Evolutionary conservation across 371 early-diverging fungal species (phyloP).

Genomic region (Mucor mucedo): DNA sequence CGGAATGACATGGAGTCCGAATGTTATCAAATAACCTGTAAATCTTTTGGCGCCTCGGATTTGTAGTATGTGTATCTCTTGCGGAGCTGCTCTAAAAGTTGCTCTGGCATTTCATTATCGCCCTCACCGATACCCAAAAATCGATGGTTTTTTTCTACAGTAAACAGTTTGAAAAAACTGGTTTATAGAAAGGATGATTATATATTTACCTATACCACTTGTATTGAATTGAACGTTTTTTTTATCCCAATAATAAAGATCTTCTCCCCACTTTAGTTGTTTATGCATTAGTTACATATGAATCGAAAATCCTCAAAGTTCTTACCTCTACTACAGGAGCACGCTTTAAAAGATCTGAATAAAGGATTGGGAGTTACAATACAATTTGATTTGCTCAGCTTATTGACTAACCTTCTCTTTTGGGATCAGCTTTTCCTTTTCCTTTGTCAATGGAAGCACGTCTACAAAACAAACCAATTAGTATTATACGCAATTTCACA

Average conservation of each 20-base stretch:
- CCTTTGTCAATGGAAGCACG: slow-evolving; percentile 14
- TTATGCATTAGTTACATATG: not conserved
- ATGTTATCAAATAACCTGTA: slow-evolving; percentile 38
- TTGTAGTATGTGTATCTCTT: slow-evolving; percentile 59
- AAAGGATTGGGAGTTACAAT: not conserved
- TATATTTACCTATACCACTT: slow-evolving; percentile 56
- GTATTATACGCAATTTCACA: not conserved
- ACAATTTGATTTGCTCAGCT: not conserved
- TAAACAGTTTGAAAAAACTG: not conserved
- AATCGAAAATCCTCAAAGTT: not conserved
- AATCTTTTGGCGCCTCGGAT: slow-evolving; percentile 38
- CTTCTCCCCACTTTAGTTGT: slow-evolving; percentile 60
- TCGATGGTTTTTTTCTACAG: slow-evolving; percentile 60
- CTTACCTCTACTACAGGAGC: slow-evolving; percentile 69
- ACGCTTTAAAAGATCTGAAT: slow-evolving; percentile 45
- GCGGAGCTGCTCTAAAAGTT: slow-evolving; percentile 53
- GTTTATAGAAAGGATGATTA: not conserved
- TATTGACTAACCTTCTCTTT: slow-evolving; percentile 36
- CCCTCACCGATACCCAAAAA: slow-evolving; percentile 74
- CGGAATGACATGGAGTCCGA: not conserved
- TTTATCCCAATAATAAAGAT: slow-evolving; percentile 75
- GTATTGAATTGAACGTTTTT: slow-evolving; percentile 65
- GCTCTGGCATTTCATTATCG: slow-evolving; percentile 58
- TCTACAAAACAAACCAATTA: slow-evolving; percentile 16
- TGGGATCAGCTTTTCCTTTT: slow-evolving; percentile 28